A percentile compares a stretch with the other conserved stretches of the same genome.
These are phyloP conservation scores for Clonostachys rhizophaga DNA, from an alignment of 2,329 filamentous ascomycete genomes.

Conservation along the genomic window DNA sequence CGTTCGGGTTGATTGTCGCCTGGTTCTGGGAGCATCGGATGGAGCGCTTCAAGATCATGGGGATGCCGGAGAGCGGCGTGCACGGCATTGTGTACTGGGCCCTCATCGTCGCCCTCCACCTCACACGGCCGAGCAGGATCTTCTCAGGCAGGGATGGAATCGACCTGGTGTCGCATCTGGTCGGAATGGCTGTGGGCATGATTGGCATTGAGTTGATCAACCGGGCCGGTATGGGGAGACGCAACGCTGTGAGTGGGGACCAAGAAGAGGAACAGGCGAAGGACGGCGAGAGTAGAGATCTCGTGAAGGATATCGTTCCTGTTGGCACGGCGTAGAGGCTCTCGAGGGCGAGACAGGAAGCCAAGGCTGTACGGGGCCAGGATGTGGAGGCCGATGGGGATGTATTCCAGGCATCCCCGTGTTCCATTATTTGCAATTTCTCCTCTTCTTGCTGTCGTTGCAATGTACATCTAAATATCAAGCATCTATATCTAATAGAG, in stretches of 20 bases:
- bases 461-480: no score
- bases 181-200: constrained; percentile 43
- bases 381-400: neutral
- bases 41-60: constrained; percentile 53
- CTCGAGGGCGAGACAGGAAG: no score
- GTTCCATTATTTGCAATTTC: constrained; percentile 7
- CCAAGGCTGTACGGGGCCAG: neutral
- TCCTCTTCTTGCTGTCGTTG: constrained; percentile 1
- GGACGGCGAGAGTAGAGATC: neutral
- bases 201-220: constrained; percentile 28
- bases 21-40: constrained; percentile 56
- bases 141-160: constrained; percentile 33
- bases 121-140: constrained; percentile 34
- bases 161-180: constrained; percentile 49
- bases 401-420: constrained; percentile 7
- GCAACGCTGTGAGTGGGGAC: no score
- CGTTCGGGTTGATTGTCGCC: constrained; percentile 56
- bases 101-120: constrained; percentile 43
- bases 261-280: neutral
- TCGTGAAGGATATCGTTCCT: neutral
- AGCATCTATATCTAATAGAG: no score
- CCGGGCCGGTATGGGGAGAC: constrained; percentile 3
- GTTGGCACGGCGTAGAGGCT: neutral
- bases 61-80: constrained; percentile 52
- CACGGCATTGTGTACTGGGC: constrained; percentile 50